Percentiles rank a stretch among this genome's conserved stretches.
phyloP scores from a whole-genome alignment of 768 basidiomycete genomes.

The Pisolithus albus region DNA sequence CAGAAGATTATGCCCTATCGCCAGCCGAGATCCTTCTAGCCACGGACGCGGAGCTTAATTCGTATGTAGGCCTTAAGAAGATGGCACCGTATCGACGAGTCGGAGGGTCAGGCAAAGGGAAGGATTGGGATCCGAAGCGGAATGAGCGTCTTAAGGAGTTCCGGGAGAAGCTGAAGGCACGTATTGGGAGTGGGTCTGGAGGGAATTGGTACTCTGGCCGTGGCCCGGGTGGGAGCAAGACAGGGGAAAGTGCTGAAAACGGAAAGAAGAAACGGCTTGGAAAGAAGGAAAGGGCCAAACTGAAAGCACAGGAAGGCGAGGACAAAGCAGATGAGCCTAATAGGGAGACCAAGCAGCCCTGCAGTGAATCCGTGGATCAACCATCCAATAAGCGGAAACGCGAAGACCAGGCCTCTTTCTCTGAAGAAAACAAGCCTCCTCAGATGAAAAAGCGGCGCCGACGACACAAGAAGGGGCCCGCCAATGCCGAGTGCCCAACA shows the following conservation, averaged over 20 bases:
- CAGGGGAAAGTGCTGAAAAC: constrained; percentile 12
- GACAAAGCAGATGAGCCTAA: neutral
- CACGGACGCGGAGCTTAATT: constrained; percentile 88
- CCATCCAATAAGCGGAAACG: constrained; percentile 13
- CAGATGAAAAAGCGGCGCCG: constrained; percentile 38
- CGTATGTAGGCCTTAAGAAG: constrained; percentile 83
- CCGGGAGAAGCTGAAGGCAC: constrained; percentile 50
- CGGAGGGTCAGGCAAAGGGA: constrained; percentile 22
- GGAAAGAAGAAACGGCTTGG: constrained; percentile 57
- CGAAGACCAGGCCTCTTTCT: constrained; percentile 6
- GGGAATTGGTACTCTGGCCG: constrained; percentile 15
- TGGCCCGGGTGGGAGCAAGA: neutral
- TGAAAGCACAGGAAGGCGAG: constrained; percentile 28
- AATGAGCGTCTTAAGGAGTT: constrained; percentile 66
- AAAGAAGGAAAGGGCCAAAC: constrained; percentile 59
- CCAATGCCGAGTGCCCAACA: too few relatives aligned
- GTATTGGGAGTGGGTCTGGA: constrained; percentile 22
- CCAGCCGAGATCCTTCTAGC: constrained; percentile 87
- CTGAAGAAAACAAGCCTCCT: constrained; percentile 7
- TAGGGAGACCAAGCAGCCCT: neutral
- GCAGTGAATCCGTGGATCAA: neutral
- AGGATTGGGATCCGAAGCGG: constrained; percentile 54
- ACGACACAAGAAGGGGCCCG: constrained; percentile 30
- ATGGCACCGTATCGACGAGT: constrained; percentile 81
- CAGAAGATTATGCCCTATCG: constrained; percentile 61